Conservation (phyloP, 1,139 yeast genomes). For the Wickerhamomyces sp. region DNA sequence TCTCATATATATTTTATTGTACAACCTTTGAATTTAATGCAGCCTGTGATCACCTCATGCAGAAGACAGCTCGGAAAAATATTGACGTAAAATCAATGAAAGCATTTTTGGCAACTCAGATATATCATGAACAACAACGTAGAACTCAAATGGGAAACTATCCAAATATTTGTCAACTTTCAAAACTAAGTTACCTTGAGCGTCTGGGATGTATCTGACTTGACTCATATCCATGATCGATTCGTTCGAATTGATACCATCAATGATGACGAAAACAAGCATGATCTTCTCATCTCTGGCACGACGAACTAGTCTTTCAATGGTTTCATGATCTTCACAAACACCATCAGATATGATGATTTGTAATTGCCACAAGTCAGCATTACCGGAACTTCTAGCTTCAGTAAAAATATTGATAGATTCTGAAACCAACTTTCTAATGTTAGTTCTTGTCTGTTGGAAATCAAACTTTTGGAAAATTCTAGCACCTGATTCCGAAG, state of each 20-base stretch:
- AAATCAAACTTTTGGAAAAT: slow-evolving; percentile 89
- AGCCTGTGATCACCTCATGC: slow-evolving; percentile 1
- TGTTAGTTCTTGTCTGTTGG: slow-evolving; percentile 84
- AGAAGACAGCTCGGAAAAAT: slow-evolving; percentile 67
- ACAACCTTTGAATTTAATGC: slow-evolving; percentile 1
- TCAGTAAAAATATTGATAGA: slow-evolving; percentile 69
- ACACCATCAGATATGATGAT: slow-evolving; percentile 94
- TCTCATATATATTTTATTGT: slow-evolving; percentile 1
- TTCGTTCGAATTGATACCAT: slow-evolving; percentile 79
- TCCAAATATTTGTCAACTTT: slow-evolving; percentile 84
- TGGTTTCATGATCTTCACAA: slow-evolving; percentile 86
- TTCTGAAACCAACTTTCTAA: slow-evolving; percentile 62
- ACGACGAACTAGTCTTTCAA: slow-evolving; percentile 77
- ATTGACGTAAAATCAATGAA: slow-evolving; percentile 84
- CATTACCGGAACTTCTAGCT: slow-evolving; percentile 50
- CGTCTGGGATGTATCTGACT: slow-evolving; percentile 70
- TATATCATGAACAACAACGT: slow-evolving; percentile 87
- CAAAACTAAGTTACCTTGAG: slow-evolving; percentile 65
- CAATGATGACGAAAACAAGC: slow-evolving; percentile 93
- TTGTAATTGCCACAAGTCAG: slow-evolving; percentile 89
- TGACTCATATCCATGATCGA: slow-evolving; percentile 94
- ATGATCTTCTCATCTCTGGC: slow-evolving; percentile 92
- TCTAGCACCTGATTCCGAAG: slow-evolving; percentile 75
- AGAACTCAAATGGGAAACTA: slow-evolving; percentile 93
- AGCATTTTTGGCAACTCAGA: slow-evolving; percentile 89